These are phyloP conservation scores for Botrytis pseudocinerea DNA, from an alignment of 2,329 filamentous ascomycete species.

Conservation along the genomic window DNA sequence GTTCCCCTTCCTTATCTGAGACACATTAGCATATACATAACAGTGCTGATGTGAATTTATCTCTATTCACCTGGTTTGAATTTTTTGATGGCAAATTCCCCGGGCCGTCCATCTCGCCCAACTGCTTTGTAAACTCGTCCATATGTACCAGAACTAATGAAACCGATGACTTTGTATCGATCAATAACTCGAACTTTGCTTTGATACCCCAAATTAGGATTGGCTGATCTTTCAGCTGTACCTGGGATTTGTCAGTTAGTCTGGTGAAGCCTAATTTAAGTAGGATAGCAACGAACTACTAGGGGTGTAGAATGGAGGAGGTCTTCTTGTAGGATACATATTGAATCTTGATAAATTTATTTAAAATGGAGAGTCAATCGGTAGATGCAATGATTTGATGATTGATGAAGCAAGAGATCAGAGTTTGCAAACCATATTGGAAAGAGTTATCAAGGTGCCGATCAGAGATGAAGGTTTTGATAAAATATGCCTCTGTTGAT, in stretches of 20 bases:
- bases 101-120: constrained; percentile 68
- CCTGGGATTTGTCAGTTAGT: constrained; percentile 45
- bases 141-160: constrained; percentile 98
- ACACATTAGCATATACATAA: constrained; percentile 14
- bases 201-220: constrained; percentile 54
- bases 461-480: not conserved
- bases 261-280: constrained; percentile 42
- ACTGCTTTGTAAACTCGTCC: constrained; percentile 96
- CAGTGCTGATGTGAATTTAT: not conserved
- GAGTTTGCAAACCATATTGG: constrained; percentile 11
- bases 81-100: constrained; percentile 98
- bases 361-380: constrained; percentile 16
- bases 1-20: constrained; percentile 89
- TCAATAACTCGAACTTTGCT: constrained; percentile 87
- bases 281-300: constrained; percentile 35
- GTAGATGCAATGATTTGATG: constrained; percentile 27
- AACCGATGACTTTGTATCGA: constrained; percentile 93
- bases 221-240: constrained; percentile 51
- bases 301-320: constrained; percentile 34
- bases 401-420: constrained; percentile 26
- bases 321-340: constrained; percentile 38
- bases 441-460: constrained; percentile 6
- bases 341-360: constrained; percentile 24
- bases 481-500: not conserved
- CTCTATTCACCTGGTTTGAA: constrained; percentile 47